Evolutionary conservation across 331 rosid genomes (phyloP).

Genomic region (Telfairia occidentalis): DNA sequence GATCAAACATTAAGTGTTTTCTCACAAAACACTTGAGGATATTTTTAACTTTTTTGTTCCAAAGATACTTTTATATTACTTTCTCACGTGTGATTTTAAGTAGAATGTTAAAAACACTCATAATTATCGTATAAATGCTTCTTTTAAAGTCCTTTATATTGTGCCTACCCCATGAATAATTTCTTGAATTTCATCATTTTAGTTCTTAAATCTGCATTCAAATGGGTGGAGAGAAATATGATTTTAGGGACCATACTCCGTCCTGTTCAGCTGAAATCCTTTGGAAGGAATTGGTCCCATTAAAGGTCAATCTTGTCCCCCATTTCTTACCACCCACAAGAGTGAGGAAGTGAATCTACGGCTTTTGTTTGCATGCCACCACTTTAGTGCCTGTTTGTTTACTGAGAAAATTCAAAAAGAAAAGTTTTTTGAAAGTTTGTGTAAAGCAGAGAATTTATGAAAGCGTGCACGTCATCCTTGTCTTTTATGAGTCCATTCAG

Average conservation of each 20-base stretch:
- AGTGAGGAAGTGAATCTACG: background rate
- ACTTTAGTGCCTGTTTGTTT: background rate
- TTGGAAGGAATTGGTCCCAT: background rate
- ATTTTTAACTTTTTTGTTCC: too few species aligned
- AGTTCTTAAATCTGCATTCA: background rate
- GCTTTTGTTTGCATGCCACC: background rate
- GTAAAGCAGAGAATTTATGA: background rate
- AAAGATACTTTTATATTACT: too few species aligned
- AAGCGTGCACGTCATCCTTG: slow-evolving; percentile 1
- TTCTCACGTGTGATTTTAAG: too few species aligned
- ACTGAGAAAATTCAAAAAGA: background rate
- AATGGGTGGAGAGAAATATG: background rate
- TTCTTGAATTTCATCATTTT: background rate
- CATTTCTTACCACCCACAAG: background rate
- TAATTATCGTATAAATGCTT: too few species aligned
- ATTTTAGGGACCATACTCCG: background rate
- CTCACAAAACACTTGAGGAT: too few species aligned
- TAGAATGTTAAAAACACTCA: too few species aligned
- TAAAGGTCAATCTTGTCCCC: background rate
- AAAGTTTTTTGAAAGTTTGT: background rate
- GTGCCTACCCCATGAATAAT: too few species aligned
- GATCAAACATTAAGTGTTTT: too few species aligned
- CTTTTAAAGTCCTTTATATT: too few species aligned
- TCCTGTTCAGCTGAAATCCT: background rate
- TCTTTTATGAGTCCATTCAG: background rate